A percentile compares a stretch with the other conserved stretches of the same genome.
These are phyloP conservation scores for Castanopsis chinensis DNA, from an alignment of 306 rosid genomes.

Conservation along the genomic window DNA sequence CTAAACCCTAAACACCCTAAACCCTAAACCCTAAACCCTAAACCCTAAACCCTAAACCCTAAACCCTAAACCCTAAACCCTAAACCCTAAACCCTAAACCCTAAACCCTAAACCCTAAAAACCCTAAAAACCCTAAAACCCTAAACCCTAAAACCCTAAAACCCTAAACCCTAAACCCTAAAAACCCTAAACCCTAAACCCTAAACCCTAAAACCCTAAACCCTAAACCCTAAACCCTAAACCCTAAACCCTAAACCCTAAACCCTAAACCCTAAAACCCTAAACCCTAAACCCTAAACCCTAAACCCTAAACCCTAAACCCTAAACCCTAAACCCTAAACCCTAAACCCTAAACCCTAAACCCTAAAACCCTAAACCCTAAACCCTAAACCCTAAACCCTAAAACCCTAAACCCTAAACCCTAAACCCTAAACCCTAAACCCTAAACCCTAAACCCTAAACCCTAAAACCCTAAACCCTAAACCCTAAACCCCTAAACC, in stretches of 20 bases:
- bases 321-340: conserved; percentile 17
- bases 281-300: conserved; percentile 22
- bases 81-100: conserved; percentile 16
- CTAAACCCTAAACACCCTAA: conserved; percentile 19
- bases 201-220: conserved; percentile 14
- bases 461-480: background rate
- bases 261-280: conserved; percentile 10
- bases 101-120: conserved; percentile 5
- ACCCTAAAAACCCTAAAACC: too few species aligned
- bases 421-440: conserved; percentile 3
- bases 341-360: conserved; percentile 6
- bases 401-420: conserved; percentile 19
- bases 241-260: conserved; percentile 4
- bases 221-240: conserved; percentile 9
- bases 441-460: background rate
- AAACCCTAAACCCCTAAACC: too few species aligned
- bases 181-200: conserved; percentile 12
- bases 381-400: conserved; percentile 16
- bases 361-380: conserved; percentile 14
- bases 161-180: conserved; percentile 17
- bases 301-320: conserved; percentile 13
- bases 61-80: conserved; percentile 28
- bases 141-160: conserved; percentile 8
- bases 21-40: conserved; percentile 23
- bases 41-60: conserved; percentile 22